phyloP scores from a whole-genome alignment of 805 yeast species.

The Barnettozyma populi region DNA sequence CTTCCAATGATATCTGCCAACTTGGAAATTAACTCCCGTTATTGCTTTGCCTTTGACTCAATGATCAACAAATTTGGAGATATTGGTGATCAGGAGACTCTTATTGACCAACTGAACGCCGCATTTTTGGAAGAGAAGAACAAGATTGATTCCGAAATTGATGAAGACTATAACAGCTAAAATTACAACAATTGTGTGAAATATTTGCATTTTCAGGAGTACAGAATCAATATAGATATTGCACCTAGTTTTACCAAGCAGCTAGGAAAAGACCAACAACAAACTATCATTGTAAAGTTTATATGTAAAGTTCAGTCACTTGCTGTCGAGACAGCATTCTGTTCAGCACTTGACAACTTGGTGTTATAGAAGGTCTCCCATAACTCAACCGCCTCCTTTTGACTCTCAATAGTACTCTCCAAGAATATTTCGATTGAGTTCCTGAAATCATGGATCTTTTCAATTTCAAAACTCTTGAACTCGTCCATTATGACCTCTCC shows the following conservation, averaged over 20 bases:
- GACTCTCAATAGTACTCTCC: conserved; percentile 87
- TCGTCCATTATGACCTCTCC: conserved; percentile 65
- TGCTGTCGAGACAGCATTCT: background rate
- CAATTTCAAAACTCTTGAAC: conserved; percentile 60
- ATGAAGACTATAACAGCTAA: conserved; percentile 4
- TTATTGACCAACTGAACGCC: conserved; percentile 25
- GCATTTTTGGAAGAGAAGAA: conserved; percentile 28
- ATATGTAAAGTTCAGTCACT: background rate
- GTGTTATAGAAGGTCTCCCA: conserved; percentile 83
- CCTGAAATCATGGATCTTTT: conserved; percentile 77
- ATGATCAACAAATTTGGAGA: conserved; percentile 45
- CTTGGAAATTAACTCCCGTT: conserved; percentile 27
- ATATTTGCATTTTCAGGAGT: too few relatives aligned
- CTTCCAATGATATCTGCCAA: conserved; percentile 36
- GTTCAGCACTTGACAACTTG: conserved; percentile 20
- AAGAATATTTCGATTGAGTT: conserved; percentile 85
- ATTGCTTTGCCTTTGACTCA: conserved; percentile 61
- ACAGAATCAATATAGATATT: too few relatives aligned
- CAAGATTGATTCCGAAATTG: conserved; percentile 16
- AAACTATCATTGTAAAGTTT: background rate
- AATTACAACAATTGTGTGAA: too few relatives aligned
- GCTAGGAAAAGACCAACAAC: background rate
- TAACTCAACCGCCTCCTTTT: conserved; percentile 83
- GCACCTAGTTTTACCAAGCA: background rate
- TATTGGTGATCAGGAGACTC: conserved; percentile 33